These are phyloP conservation scores for Cinnamomum chago DNA, from an alignment of 164 flowering plant genomes.

Conservation along the genomic window DNA sequence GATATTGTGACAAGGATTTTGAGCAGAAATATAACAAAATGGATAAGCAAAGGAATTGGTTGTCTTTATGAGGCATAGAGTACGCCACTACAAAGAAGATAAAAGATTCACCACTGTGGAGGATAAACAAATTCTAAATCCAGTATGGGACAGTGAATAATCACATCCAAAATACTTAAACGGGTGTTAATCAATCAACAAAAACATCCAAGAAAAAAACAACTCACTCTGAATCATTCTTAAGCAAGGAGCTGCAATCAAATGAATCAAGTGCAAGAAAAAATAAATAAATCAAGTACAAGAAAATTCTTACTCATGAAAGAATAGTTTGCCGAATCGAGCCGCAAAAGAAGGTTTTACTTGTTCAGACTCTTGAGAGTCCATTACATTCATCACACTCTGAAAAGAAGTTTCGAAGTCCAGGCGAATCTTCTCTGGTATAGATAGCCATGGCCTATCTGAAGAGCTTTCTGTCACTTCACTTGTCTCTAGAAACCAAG, in stretches of 20 bases:
- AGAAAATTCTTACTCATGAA: constrained; percentile 25
- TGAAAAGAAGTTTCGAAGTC: constrained; percentile 31
- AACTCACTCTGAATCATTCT: background rate
- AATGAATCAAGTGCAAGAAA: background rate
- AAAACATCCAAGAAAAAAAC: background rate
- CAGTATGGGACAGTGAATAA: background rate
- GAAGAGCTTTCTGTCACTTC: constrained; percentile 4
- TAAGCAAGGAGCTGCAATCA: background rate
- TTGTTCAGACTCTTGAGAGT: constrained; percentile 8
- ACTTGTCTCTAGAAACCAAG: constrained; percentile 14
- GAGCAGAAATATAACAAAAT: too few species aligned
- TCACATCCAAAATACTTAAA: background rate
- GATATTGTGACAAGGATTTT: too few species aligned
- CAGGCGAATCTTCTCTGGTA: constrained; percentile 25
- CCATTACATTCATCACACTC: constrained; percentile 23
- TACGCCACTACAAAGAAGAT: too few species aligned
- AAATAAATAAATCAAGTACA: too few species aligned
- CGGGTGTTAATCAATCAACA: background rate
- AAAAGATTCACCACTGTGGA: background rate
- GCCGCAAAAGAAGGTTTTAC: constrained; percentile 38
- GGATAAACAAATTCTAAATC: background rate
- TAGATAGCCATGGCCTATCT: constrained; percentile 24
- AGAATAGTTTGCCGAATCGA: constrained; percentile 37
- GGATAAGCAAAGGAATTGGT: too few species aligned
- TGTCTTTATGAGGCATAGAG: too few species aligned